Percentiles rank a stretch among this genome's conserved stretches.
Conservation (phyloP, 306 rosid genomes). For the Astragalus membranaceus region DNA sequence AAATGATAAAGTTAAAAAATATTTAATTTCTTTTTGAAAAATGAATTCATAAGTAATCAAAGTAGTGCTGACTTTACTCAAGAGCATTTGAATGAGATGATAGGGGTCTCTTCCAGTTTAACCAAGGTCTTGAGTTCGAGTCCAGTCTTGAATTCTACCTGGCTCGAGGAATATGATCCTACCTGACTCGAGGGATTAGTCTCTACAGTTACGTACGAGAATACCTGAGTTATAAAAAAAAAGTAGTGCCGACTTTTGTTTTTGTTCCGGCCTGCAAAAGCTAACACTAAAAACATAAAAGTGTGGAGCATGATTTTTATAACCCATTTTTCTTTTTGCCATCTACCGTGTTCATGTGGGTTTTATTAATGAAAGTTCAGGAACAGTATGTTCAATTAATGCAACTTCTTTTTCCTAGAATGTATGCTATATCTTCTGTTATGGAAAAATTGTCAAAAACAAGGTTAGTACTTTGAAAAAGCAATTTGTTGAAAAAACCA, state of each 20-base stretch:
- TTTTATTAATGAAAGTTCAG: constrained; percentile 19
- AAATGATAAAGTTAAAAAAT: not conserved
- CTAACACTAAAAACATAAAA: constrained; percentile 7
- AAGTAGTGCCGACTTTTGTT: constrained; percentile 22
- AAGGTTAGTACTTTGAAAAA: too few species aligned
- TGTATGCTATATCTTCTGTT: not conserved
- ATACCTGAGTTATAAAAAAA: too few species aligned
- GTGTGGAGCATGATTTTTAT: constrained; percentile 14
- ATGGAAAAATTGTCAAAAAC: too few species aligned
- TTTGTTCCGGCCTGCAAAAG: constrained; percentile 20
- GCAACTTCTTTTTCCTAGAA: constrained; percentile 7
- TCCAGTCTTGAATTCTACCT: too few species aligned
- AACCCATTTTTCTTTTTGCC: not conserved
- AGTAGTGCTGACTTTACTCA: constrained; percentile 17
- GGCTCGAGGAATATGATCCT: too few species aligned
- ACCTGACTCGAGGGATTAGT: too few species aligned
- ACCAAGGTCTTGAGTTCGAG: too few species aligned
- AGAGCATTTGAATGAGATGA: too few species aligned
- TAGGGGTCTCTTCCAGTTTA: too few species aligned
- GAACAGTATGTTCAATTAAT: constrained; percentile 10
- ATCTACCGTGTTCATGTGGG: constrained; percentile 18
- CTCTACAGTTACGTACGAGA: too few species aligned
- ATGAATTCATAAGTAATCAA: constrained; percentile 10
- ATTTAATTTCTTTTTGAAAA: not conserved
- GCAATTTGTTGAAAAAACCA: too few species aligned